phyloP scores from a whole-genome alignment of 768 basidiomycete species.

The Chalciporus sphaerocephalus region DNA sequence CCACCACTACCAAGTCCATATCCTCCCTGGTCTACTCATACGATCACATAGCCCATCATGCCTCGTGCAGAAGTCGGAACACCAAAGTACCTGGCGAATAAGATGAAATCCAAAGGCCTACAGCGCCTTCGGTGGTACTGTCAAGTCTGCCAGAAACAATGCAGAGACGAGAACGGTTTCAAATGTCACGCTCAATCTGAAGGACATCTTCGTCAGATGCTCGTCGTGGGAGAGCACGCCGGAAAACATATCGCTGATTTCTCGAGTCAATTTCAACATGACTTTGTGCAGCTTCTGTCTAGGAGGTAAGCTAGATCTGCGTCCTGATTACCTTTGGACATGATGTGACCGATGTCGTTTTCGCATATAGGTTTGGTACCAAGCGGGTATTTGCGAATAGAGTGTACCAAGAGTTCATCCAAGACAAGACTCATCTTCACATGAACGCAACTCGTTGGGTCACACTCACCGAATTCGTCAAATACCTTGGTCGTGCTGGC shows the following conservation, averaged over 20 bases:
- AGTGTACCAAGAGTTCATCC: slow-evolving; percentile 97
- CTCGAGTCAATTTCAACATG: slow-evolving; percentile 82
- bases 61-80: slow-evolving; percentile 89
- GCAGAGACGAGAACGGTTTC: slow-evolving; percentile 98
- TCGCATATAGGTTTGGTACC: slow-evolving; percentile 67
- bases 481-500: slow-evolving; percentile 81
- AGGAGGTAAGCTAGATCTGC: slow-evolving; percentile 53
- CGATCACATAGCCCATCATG: slow-evolving; percentile 42
- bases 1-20: background rate
- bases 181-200: slow-evolving; percentile 90
- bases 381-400: slow-evolving; percentile 92
- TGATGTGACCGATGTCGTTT: background rate
- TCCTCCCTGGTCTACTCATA: background rate
- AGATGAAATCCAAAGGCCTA: slow-evolving; percentile 96
- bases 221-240: slow-evolving; percentile 92
- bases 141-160: slow-evolving; percentile 99
- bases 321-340: background rate
- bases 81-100: slow-evolving; percentile 86
- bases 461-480: slow-evolving; percentile 92
- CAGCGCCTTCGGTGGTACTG: slow-evolving; percentile 98
- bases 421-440: slow-evolving; percentile 89
- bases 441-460: slow-evolving; percentile 99
- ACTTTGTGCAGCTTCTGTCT: slow-evolving; percentile 87
- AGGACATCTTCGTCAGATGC: slow-evolving; percentile 92
- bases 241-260: slow-evolving; percentile 89